Evolutionary conservation across 2,329 filamentous ascomycete species (phyloP).

Genomic region (Fusarium continuum): DNA sequence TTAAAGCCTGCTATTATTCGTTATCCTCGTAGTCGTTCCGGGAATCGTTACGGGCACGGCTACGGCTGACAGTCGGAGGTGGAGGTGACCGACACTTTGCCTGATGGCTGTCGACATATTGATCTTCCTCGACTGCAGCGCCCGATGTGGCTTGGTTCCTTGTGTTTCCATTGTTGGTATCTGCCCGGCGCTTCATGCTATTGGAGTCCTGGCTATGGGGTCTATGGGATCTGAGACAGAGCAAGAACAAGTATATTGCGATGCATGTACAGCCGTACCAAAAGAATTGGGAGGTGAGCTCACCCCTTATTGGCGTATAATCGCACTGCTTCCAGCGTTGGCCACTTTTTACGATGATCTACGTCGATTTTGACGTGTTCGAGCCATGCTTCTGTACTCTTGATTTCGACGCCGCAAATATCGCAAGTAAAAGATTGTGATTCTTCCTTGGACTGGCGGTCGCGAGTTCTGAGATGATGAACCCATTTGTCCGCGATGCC

Average conservation of each 20-base stretch:
- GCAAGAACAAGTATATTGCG: slow-evolving; percentile 1
- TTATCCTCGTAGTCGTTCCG: slow-evolving; percentile 46
- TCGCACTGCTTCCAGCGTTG: slow-evolving; percentile 2
- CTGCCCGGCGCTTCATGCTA: slow-evolving; percentile 14
- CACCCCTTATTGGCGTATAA: slow-evolving; percentile 23
- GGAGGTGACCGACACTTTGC: slow-evolving; percentile 45
- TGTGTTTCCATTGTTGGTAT: background rate
- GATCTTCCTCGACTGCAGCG: background rate
- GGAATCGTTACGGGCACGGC: slow-evolving; percentile 24
- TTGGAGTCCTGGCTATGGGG: background rate
- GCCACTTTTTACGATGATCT: slow-evolving; percentile 31
- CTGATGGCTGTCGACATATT: slow-evolving; percentile 23
- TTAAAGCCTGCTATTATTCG: slow-evolving; percentile 86
- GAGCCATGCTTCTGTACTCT: slow-evolving; percentile 41
- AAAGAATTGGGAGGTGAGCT: background rate
- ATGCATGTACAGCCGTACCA: background rate
- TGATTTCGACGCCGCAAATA: slow-evolving; percentile 39
- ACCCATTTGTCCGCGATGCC: slow-evolving; percentile 31
- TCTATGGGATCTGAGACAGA: background rate
- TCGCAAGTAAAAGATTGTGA: slow-evolving; percentile 7
- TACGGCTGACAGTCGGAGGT: slow-evolving; percentile 18
- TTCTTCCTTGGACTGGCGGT: slow-evolving; percentile 25
- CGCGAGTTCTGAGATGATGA: slow-evolving; percentile 20
- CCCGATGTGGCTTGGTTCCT: background rate
- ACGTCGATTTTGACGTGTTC: slow-evolving; percentile 37